Evolutionary conservation across 164 flowering plant species (phyloP), one percentile per base, ranked within the genome.

Genomic region (Pachysandra terminalis): DNA sequence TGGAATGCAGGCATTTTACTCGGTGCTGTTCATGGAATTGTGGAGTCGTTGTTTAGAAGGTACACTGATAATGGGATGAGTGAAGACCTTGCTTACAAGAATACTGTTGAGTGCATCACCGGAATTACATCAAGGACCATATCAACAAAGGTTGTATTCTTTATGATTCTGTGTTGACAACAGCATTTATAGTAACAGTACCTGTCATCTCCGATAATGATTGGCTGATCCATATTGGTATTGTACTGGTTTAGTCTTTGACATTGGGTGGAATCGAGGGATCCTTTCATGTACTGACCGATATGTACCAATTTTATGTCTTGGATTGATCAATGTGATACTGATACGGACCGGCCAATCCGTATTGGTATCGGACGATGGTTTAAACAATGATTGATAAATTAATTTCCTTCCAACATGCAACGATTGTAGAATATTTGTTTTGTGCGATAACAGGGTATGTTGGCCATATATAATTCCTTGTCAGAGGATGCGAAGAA

Each of bases 21-120:
- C 61, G 98, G 98, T 57, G 98, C 95, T 78, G 97, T 94, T 71
- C 97, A 94, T 79, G 98, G 98, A 65, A 69, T 91, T 74, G 98
- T 94, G 68, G 98, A 94, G 80, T 76, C 86, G 66, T 76, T 94
- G 79, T 94, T 94, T 62, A 86, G 96, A 80, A 84, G 95, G 74
- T 94, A 84, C 81, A 91, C 96, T 45, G 98, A 87, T 66, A 84
- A 82, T 78, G 96, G 92, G 71, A 91, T 90, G 98, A 72, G 75
- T 68, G 98, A 94, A 74, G 96, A 91, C 41, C 71, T 80, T 64
- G 97, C 98, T 35, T 94, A 91, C 83, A 90, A 89, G 75, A 90
- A 90, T 71, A 94, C 97, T 61, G 97, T 91, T 21, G 97, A 94
- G 79, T 80, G 88, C 75, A 81, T 94, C 26, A 91, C 96, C 10